A percentile compares a stretch with the other conserved stretches of the same genome.
phyloP scores from a whole-genome alignment of 306 rosid species.

The Parietaria judaica region DNA sequence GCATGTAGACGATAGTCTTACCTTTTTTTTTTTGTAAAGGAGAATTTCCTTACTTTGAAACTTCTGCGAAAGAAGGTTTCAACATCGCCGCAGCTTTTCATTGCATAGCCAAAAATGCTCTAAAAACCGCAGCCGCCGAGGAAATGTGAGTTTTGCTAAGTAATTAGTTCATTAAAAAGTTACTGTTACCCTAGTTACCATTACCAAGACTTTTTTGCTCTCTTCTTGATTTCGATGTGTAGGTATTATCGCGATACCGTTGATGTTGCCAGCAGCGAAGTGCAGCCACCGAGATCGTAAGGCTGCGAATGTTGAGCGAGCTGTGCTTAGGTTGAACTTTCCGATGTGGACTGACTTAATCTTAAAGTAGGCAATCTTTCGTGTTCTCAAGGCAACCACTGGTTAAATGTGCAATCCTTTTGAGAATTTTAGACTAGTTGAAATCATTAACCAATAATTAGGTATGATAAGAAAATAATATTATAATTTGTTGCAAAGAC shows the following conservation, averaged over 20 bases:
- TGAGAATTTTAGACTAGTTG: too few species aligned
- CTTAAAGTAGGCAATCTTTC: background rate
- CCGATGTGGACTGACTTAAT: background rate
- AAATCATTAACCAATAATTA: too few species aligned
- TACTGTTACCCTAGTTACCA: too few species aligned
- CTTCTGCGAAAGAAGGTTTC: conserved; percentile 97
- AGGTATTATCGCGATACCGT: conserved; percentile 85
- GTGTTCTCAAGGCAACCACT: background rate
- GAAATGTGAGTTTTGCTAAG: conserved; percentile 50
- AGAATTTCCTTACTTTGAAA: conserved; percentile 91
- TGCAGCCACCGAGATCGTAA: conserved; percentile 69
- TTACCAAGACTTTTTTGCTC: too few species aligned
- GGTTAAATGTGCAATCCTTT: too few species aligned
- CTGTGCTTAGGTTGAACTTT: background rate
- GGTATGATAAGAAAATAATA: too few species aligned
- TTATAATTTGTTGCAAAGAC: too few species aligned
- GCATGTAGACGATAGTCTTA: too few species aligned
- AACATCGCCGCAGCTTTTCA: conserved; percentile 93
- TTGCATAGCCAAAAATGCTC: conserved; percentile 95
- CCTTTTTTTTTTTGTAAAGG: too few species aligned
- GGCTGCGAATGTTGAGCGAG: conserved; percentile 74
- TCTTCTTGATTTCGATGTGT: conserved; percentile 1
- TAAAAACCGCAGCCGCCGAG: conserved; percentile 98
- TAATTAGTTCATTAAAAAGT: too few species aligned
- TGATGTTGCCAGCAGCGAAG: conserved; percentile 65